A percentile compares a stretch with the other conserved stretches of the same genome.
Evolutionary conservation across 768 basidiomycete genomes (phyloP).

Genomic region (Piloderma croceum): DNA sequence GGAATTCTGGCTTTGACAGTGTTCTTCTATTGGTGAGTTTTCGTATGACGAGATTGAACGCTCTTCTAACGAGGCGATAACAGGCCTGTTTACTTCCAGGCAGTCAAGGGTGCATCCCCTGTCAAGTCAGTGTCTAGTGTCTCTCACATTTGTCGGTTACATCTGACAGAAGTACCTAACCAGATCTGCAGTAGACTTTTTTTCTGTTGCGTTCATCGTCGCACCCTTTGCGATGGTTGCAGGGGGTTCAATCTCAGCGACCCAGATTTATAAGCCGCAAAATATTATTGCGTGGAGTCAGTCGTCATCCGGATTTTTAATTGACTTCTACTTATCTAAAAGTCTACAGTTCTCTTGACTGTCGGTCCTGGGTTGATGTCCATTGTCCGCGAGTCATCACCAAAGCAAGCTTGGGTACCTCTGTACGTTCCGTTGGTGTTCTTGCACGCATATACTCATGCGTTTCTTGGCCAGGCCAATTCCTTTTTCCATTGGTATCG

Average conservation of each 20-base stretch:
- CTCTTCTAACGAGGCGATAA: no score
- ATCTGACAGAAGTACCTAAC: no score
- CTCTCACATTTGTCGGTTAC: no score
- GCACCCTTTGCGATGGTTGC: conserved; percentile 24
- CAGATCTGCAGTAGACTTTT: conserved; percentile 18
- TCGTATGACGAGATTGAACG: no score
- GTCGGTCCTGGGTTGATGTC: conserved; percentile 14
- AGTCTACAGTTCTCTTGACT: conserved; percentile 6
- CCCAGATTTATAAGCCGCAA: conserved; percentile 22
- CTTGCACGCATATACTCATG: conserved; percentile 5
- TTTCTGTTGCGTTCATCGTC: conserved; percentile 21
- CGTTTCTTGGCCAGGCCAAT: conserved; percentile 26
- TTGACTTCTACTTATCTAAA: conserved; percentile 18
- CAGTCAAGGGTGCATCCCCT: conserved; percentile 12
- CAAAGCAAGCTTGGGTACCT: neutral
- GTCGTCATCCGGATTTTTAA: conserved; percentile 22
- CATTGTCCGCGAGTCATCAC: neutral
- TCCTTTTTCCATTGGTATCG: conserved; percentile 24
- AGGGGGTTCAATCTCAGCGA: conserved; percentile 19
- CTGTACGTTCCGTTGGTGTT: no score
- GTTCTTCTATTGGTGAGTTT: no score
- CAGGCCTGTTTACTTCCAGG: conserved; percentile 26
- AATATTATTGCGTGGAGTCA: conserved; percentile 25
- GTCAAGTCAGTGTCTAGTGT: no score
- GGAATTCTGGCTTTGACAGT: no score